A percentile compares a stretch with the other conserved stretches of the same genome.
phyloP scores from a whole-genome alignment of 1,284 basidiomycete genomes.

The Puccinia brachypodii region DNA sequence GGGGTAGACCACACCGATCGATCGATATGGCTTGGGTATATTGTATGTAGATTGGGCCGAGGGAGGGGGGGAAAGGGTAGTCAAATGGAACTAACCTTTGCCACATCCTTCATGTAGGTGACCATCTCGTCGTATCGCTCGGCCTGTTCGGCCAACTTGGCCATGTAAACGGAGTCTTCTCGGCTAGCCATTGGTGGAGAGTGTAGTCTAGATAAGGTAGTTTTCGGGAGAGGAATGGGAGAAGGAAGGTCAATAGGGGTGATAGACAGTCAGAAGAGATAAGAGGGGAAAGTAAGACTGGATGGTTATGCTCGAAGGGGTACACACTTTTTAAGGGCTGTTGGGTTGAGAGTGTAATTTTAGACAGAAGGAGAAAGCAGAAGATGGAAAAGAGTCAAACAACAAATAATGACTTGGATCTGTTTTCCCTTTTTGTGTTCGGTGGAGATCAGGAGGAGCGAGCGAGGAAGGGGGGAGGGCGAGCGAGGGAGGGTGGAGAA shows the following conservation, averaged over 20 bases:
- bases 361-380: not conserved
- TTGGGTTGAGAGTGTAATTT: not conserved
- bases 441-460: not conserved
- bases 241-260: not conserved
- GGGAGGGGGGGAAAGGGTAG: not conserved
- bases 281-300: not conserved
- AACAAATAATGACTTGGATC: not conserved
- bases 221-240: not conserved
- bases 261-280: not conserved
- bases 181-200: constrained; percentile 60
- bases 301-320: not conserved
- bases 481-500: not conserved
- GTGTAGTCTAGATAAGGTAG: not conserved
- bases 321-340: not conserved
- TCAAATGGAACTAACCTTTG: constrained; percentile 56
- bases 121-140: constrained; percentile 97
- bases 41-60: not conserved
- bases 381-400: not conserved
- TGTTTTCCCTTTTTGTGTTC: not conserved
- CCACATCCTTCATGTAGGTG: constrained; percentile 98
- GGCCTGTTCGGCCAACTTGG: constrained; percentile 75
- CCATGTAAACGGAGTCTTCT: constrained; percentile 97
- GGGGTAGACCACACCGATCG: not conserved
- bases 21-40: not conserved
- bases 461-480: not conserved